These are phyloP conservation scores for Syzygium grande DNA, from an alignment of 345 rosid genomes.

Conservation along the genomic window DNA sequence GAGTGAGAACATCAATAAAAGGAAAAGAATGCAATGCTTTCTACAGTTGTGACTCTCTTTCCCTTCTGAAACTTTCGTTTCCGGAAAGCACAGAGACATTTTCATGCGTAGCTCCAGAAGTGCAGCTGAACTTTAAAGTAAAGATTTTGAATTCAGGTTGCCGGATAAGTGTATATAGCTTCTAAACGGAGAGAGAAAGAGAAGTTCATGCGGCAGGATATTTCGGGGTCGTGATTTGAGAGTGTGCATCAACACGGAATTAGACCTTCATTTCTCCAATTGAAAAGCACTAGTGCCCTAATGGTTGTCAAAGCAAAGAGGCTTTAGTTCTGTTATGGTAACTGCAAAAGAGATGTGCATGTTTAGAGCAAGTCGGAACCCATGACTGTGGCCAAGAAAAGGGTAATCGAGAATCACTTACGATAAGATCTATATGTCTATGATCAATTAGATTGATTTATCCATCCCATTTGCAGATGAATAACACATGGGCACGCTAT, in stretches of 20 bases:
- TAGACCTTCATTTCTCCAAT: not conserved
- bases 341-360: not conserved
- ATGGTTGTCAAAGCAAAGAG: not conserved
- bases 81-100: not conserved
- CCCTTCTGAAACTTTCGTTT: not conserved
- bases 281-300: not conserved
- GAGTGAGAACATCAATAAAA: not conserved
- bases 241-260: not conserved
- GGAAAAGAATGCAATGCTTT: not conserved
- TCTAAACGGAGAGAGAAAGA: not conserved
- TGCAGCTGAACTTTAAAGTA: too few species aligned
- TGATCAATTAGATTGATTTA: not conserved
- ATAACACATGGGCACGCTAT: not conserved
- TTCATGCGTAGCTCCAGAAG: too few species aligned
- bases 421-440: not conserved
- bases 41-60: not conserved
- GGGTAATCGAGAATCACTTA: not conserved
- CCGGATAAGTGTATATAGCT: not conserved
- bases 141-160: not conserved
- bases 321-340: not conserved
- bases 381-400: not conserved
- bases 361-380: not conserved
- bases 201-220: not conserved
- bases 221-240: not conserved
- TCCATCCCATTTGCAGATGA: not conserved